phyloP scores from a whole-genome alignment of 176 grass and related monocot genomes.

The Musa acuminata region DNA sequence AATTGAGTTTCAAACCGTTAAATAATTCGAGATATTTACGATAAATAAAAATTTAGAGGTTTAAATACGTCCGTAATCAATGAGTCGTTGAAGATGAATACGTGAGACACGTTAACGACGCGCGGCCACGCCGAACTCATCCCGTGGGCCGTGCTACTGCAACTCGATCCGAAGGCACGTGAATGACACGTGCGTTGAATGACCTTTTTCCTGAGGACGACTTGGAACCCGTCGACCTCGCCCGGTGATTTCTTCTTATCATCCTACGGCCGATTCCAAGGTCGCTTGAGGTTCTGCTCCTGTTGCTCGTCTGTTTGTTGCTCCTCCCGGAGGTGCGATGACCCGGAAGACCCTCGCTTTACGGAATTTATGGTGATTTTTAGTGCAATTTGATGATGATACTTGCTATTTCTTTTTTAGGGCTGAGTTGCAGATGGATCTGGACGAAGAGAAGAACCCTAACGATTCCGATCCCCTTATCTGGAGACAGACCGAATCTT shows the following conservation, averaged over 20 bases:
- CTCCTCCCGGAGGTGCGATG: background rate
- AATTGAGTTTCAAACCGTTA: too few relatives aligned
- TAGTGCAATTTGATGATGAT: background rate
- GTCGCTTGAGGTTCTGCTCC: background rate
- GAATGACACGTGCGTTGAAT: background rate
- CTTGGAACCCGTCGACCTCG: background rate
- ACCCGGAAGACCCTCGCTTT: background rate
- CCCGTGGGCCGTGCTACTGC: too few relatives aligned
- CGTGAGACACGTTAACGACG: too few relatives aligned
- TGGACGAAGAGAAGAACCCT: constrained; percentile 18
- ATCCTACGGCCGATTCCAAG: background rate
- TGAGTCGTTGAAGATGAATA: too few relatives aligned
- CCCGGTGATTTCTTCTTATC: background rate
- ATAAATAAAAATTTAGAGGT: too few relatives aligned
- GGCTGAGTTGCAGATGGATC: constrained; percentile 9
- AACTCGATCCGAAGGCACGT: background rate
- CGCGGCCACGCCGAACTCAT: too few relatives aligned
- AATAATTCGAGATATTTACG: too few relatives aligned
- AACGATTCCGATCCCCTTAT: constrained; percentile 43
- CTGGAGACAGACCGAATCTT: constrained; percentile 16
- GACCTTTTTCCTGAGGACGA: background rate
- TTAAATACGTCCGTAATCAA: too few relatives aligned
- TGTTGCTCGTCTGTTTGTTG: background rate
- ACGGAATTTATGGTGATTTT: background rate
- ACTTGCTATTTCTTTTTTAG: background rate